phyloP scores from a whole-genome alignment of 306 rosid species.

The Arachis hypogaea region DNA sequence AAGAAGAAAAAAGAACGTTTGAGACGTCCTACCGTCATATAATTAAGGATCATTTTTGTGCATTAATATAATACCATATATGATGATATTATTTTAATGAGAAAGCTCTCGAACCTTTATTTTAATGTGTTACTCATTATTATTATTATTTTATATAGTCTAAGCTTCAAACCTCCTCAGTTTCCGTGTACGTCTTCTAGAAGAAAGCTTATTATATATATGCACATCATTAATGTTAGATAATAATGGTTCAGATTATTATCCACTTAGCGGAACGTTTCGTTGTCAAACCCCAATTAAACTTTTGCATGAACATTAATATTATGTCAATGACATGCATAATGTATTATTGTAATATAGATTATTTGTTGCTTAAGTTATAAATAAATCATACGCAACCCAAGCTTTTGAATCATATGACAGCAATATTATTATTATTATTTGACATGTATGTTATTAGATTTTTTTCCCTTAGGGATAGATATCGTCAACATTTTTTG shows the following conservation, averaged over 20 bases:
- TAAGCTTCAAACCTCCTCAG: too few species aligned
- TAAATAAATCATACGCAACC: conserved; percentile 31
- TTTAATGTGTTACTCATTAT: background rate
- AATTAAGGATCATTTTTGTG: background rate
- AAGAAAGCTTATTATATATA: background rate
- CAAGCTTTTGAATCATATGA: conserved; percentile 11
- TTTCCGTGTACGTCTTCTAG: background rate
- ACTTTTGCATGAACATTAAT: conserved; percentile 15
- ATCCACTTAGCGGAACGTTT: background rate
- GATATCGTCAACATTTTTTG: background rate
- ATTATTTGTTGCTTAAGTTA: conserved; percentile 24
- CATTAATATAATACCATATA: too few species aligned
- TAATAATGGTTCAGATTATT: background rate
- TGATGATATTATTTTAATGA: background rate
- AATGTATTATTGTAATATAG: background rate
- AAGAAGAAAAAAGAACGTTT: background rate
- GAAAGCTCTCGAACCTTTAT: conserved; percentile 25
- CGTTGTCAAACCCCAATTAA: background rate
- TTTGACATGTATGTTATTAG: conserved; percentile 6
- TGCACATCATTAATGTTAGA: background rate
- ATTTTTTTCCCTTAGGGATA: conserved; percentile 25
- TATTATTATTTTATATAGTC: too few species aligned
- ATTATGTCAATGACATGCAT: conserved; percentile 13
- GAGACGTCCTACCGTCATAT: background rate
- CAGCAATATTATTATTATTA: background rate